Conservation (phyloP, 805 yeast species). For the Wickerhamomyces bisporus region DNA sequence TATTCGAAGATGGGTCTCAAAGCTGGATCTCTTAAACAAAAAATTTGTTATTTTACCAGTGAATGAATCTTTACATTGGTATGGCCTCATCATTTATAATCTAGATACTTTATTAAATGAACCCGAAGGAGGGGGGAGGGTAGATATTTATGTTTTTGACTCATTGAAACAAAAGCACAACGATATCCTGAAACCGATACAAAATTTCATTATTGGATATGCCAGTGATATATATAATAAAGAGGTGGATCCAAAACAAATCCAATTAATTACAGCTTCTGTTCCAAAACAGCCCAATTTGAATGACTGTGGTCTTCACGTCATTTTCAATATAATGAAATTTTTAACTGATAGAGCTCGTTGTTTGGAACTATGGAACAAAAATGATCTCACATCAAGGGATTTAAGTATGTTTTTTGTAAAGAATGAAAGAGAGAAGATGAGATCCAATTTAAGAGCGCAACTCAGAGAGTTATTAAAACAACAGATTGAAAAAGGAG, state of each 20-base stretch:
- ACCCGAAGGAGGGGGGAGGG: constrained; percentile 11
- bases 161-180: constrained; percentile 62
- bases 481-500: background rate
- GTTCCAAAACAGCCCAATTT: constrained; percentile 85
- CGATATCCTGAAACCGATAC: constrained; percentile 47
- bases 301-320: constrained; percentile 94
- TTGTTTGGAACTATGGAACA: constrained; percentile 48
- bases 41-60: constrained; percentile 73
- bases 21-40: constrained; percentile 55
- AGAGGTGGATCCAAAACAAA: constrained; percentile 38
- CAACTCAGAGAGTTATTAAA: background rate
- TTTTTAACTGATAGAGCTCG: constrained; percentile 45
- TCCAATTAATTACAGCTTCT: constrained; percentile 42
- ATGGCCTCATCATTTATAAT: constrained; percentile 66
- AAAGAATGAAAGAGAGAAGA: constrained; percentile 22
- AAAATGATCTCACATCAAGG: constrained; percentile 13
- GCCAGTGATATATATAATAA: constrained; percentile 59
- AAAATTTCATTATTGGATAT: constrained; percentile 56
- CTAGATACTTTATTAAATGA: constrained; percentile 28
- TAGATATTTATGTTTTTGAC: constrained; percentile 53
- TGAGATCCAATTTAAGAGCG: constrained; percentile 20
- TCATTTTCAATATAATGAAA: constrained; percentile 64
- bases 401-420: constrained; percentile 16
- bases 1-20: constrained; percentile 74
- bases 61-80: constrained; percentile 84